These are phyloP conservation scores for Ettlia oleoabundans DNA, from an alignment of 139 green algal genomes.

Conservation along the genomic window DNA sequence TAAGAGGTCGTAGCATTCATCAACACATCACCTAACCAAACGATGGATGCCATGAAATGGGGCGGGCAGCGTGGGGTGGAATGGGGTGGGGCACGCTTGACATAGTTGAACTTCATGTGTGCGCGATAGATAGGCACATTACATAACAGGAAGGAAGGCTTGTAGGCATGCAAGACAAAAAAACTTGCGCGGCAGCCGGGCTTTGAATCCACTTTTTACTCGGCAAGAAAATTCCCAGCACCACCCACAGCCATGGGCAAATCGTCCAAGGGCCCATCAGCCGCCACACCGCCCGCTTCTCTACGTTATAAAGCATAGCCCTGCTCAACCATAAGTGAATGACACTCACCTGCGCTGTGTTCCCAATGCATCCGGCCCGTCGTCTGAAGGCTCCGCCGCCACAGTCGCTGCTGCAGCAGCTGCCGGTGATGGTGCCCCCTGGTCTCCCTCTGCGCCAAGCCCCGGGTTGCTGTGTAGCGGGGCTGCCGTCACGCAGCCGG, in stretches of 20 bases:
- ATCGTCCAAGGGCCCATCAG: no score
- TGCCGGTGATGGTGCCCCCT: neutral
- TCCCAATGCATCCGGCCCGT: neutral
- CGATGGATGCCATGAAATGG: neutral
- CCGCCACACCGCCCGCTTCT: no score
- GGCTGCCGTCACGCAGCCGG: constrained; percentile 53
- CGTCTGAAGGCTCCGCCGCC: neutral
- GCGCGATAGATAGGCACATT: no score
- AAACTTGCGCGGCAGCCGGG: no score
- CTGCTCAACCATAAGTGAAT: neutral
- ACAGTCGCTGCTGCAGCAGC: neutral
- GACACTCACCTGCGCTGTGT: neutral
- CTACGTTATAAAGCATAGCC: no score
- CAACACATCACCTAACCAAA: constrained; percentile 48
- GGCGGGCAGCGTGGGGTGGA: neutral
- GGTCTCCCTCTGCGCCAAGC: constrained; percentile 33
- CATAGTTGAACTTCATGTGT: no score
- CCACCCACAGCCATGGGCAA: no score
- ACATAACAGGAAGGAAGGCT: no score
- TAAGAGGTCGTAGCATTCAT: constrained; percentile 56
- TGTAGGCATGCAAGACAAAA: no score
- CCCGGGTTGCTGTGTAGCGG: constrained; percentile 46
- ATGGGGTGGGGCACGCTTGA: no score
- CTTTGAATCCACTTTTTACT: no score
- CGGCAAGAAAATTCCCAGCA: no score